Evolutionary conservation across 106 monocot genomes (phyloP), one percentile per base, ranked within the genome.

Genomic region (Amphibolis antarctica): DNA sequence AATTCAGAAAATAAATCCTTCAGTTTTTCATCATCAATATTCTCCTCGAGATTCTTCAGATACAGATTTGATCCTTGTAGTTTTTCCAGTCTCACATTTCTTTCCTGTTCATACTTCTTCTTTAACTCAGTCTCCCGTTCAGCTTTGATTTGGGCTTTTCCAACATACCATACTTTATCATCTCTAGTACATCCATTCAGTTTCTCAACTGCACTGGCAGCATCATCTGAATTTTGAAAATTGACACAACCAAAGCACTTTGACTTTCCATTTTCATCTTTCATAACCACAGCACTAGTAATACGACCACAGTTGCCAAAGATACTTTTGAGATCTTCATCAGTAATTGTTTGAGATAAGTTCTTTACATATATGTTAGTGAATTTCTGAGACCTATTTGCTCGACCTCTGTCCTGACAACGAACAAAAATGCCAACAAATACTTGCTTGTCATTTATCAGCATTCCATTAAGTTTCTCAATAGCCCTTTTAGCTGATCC

Each of bases 351-450:
- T 65, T 72, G 79, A 14, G 79, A 69, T 10, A 84, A 74, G 50
- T 84, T 88, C 46, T 88, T 88, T 15, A 85, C 53, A 74, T 69
- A 88, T 1, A 88, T 73, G 76, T 79, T 84, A 55, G 64, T 82
- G 31, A 84, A 88, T n/a, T 88, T 84, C 20, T 21, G 62, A 58
- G 68, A 59, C 28, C 67, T 72, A 64, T 59, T 66, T 31, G 4
- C 62, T 36, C 52, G 48, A 30, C 60, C 71, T 71, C 78, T 78
- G 19, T 78, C 79, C 19, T 77, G 74, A 17, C 75, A 70, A 12
- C 71, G 71, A 24, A 77, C 48, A 69, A 84, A 84, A 23, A 63
- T 66, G 9, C 81, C 76, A 65, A 84, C 88, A 66, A 69, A 81
- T 9, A 88, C 74, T 20, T 60, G 59, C 65, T 66, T 79, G 18